Base-by-base conservation (phyloP, 2,329 filamentous ascomycete genomes). In the Pseudocercospora fijiensis region DNA sequence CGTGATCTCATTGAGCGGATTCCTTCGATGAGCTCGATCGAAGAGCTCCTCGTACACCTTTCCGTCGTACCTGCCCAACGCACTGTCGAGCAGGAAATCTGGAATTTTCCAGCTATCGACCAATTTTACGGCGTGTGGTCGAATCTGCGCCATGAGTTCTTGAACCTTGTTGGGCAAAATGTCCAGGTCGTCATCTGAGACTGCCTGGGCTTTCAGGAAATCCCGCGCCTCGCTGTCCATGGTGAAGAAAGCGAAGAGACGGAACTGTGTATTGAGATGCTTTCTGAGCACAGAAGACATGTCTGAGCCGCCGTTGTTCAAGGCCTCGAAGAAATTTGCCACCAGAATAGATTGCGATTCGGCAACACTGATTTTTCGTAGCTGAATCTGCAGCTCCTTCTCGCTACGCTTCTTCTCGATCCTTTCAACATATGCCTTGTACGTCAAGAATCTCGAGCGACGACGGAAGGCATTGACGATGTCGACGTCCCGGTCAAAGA, bases 1-100 rank as follows among this genome's bases (percentile, higher is more conserved):
- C 0, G 80, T 83, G 9, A 79, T 73, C 59, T 73, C 72, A 63
- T 85, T 84, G 67, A 85, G 65, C 9, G 82, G 82, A 71, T 84
- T 84, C 67, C 79, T 70, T 52, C 79, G 73, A 75, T 84, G 82
- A 3, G 82, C 83, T 58, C 79, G 76, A 61, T 84, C 77, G 64
- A 79, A 85, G 47, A 84, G 69, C 61, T 84, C 80, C 68, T 85
- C 83, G 66, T 85, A 85, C 6, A 84, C 82, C 57, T 77, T 80
- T 1, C 83, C 83, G 70, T 85, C 82, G 61, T 77, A 80, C 49
- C 82, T 73, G 0, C 83, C 83, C 43, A 85, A 70, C 5, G 82
- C 80, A 70, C 81, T 83, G 57, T 84, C 79, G 0, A 84, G 76
- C 57, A 84, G 66, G 65, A 79, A 85, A 69, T 84, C 83, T 0